Evolutionary conservation across 371 early-diverging fungal genomes (phyloP).

Genomic region (Syncephalastrum monosporum): DNA sequence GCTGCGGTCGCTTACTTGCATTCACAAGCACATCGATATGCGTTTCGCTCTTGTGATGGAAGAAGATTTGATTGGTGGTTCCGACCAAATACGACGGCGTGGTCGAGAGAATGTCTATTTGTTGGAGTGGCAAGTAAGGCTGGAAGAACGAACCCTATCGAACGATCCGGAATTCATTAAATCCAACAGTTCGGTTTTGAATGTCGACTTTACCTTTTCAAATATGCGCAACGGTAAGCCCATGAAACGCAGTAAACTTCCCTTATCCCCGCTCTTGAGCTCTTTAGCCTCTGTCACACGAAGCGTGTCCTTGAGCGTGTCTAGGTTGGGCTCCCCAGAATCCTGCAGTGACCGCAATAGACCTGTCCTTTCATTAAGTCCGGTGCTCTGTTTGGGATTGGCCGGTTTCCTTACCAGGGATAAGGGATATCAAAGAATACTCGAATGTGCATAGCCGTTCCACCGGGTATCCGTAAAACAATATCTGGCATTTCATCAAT

Average conservation of each 20-base stretch:
- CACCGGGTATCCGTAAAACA: conserved; percentile 82
- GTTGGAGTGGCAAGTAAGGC: conserved; percentile 84
- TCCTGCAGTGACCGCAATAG: conserved; percentile 61
- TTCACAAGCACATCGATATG: conserved; percentile 78
- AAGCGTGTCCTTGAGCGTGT: conserved; percentile 21
- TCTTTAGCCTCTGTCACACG: conserved; percentile 32
- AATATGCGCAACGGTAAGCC: conserved; percentile 75
- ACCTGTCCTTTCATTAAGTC: conserved; percentile 20
- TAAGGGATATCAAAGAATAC: conserved; percentile 72
- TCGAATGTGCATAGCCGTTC: conserved; percentile 80
- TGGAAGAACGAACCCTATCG: conserved; percentile 74
- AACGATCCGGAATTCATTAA: not conserved
- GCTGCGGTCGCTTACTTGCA: conserved; percentile 33
- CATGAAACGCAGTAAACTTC: conserved; percentile 51
- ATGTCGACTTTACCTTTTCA: conserved; percentile 52
- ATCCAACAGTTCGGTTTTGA: not conserved
- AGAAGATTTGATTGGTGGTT: conserved; percentile 79
- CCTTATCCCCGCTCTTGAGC: conserved; percentile 41
- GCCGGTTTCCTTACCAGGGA: conserved; percentile 48
- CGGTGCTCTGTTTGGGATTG: not conserved
- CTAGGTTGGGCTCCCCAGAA: conserved; percentile 63
- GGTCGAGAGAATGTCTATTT: conserved; percentile 74
- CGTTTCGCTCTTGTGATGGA: conserved; percentile 67
- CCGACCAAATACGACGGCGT: conserved; percentile 75
- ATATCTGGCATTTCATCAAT: conserved; percentile 44